Percentiles rank a stretch among this genome's conserved stretches.
Evolutionary conservation across 352 stramenopile species (phyloP).

Genomic region (Elongisporangium prolatum): DNA sequence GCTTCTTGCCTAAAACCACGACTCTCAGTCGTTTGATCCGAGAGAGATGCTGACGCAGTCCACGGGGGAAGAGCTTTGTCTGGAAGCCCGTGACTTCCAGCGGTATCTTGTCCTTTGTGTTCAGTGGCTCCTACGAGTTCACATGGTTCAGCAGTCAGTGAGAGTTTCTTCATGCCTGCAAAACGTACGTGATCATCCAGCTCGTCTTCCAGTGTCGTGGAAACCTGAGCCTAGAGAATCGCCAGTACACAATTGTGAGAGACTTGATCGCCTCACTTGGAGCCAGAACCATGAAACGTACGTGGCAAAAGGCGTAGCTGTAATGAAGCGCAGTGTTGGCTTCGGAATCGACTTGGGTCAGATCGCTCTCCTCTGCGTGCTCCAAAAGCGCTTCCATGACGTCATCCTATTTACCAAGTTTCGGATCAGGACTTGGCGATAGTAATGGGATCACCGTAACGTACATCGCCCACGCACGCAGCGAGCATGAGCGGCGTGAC

Average conservation of each 20-base stretch:
- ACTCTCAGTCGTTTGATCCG: neutral
- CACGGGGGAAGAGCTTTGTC: conserved; percentile 38
- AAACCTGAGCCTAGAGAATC: conserved; percentile 20
- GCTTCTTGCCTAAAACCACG: neutral
- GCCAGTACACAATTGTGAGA: neutral
- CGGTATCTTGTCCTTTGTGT: conserved; percentile 28
- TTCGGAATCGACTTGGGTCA: conserved; percentile 23
- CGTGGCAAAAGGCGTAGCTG: conserved; percentile 59
- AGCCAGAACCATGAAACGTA: conserved; percentile 7
- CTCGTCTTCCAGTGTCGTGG: conserved; percentile 36
- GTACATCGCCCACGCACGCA: conserved; percentile 22
- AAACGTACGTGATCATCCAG: conserved; percentile 26
- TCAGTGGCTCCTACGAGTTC: no score
- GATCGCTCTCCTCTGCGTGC: conserved; percentile 11
- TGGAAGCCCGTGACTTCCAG: conserved; percentile 37
- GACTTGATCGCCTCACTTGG: neutral
- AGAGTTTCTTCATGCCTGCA: no score
- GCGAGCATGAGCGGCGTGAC: conserved; percentile 64
- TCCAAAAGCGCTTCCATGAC: conserved; percentile 36
- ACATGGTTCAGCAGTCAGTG: no score
- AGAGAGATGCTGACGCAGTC: conserved; percentile 11
- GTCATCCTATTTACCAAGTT: conserved; percentile 13
- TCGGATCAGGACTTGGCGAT: neutral
- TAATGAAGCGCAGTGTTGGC: conserved; percentile 63
- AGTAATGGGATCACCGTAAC: conserved; percentile 2